phyloP scores from a whole-genome alignment of 257 asterid species.

The Nicotiana knightiana region DNA sequence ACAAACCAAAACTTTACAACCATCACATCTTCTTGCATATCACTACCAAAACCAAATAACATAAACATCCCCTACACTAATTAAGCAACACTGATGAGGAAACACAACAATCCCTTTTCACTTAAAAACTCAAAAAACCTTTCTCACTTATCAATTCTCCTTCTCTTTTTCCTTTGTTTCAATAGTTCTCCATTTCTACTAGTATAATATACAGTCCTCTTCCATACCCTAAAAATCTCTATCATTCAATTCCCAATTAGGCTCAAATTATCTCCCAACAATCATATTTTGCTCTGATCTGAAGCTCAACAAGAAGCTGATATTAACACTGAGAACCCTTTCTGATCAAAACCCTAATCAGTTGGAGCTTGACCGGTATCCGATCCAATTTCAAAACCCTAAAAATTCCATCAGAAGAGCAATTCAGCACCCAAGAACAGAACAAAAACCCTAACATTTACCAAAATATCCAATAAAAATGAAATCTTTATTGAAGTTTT shows the following conservation, averaged over 20 bases:
- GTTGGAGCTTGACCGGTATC: not conserved
- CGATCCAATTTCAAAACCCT: conserved; percentile 22
- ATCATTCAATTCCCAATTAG: conserved; percentile 7
- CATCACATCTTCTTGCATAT: conserved; percentile 6
- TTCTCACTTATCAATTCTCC: not conserved
- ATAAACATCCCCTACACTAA: conserved; percentile 13
- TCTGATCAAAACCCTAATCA: conserved; percentile 24
- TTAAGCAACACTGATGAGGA: not conserved
- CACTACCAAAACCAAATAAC: conserved; percentile 8
- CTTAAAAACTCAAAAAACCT: not conserved
- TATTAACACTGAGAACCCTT: not conserved
- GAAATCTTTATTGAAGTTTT: not conserved
- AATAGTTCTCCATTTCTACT: conserved; percentile 3
- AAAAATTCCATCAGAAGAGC: conserved; percentile 9
- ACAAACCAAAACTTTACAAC: not conserved
- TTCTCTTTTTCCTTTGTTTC: conserved; percentile 1
- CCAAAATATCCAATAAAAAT: not conserved
- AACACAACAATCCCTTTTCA: not conserved
- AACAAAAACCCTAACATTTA: conserved; percentile 1
- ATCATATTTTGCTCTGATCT: not conserved
- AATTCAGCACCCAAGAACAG: conserved; percentile 11
- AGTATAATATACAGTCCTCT: conserved; percentile 25
- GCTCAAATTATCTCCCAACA: not conserved
- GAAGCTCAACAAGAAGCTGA: conserved; percentile 4
- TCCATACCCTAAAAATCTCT: conserved; percentile 21